Evolutionary conservation across 2,329 filamentous ascomycete genomes (phyloP).

Genomic region (Venturia nashicola): DNA sequence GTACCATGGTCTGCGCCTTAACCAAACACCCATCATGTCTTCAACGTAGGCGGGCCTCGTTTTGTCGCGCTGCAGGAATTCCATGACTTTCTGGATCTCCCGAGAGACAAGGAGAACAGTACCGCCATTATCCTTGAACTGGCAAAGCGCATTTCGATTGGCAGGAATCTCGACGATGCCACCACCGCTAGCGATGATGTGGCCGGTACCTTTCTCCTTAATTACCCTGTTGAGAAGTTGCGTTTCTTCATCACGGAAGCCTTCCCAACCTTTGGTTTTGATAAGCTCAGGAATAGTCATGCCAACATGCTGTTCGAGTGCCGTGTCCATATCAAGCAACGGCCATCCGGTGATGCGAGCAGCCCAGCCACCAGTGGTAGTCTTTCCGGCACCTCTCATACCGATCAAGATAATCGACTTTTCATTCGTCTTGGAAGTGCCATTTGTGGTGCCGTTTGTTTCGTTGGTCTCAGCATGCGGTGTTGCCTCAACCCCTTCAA

Average conservation of each 20-base stretch:
- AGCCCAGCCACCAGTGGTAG: slow-evolving; percentile 81
- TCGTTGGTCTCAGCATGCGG: slow-evolving; percentile 21
- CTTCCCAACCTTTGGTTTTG: slow-evolving; percentile 68
- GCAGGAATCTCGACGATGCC: slow-evolving; percentile 80
- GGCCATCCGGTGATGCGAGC: slow-evolving; percentile 61
- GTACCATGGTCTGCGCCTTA: slow-evolving; percentile 80
- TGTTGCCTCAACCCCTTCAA: slow-evolving; percentile 60
- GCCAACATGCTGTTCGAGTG: slow-evolving; percentile 63
- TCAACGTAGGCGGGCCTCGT: slow-evolving; percentile 85
- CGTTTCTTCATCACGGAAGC: slow-evolving; percentile 71
- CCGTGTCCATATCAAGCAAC: slow-evolving; percentile 76
- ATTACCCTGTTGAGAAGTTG: slow-evolving; percentile 61
- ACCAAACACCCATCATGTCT: slow-evolving; percentile 83
- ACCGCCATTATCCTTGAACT: slow-evolving; percentile 65
- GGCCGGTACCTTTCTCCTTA: slow-evolving; percentile 57
- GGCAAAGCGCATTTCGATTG: slow-evolving; percentile 61
- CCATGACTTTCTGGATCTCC: slow-evolving; percentile 75
- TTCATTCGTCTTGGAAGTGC: slow-evolving; percentile 22
- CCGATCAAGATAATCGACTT: slow-evolving; percentile 87
- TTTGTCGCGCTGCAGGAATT: slow-evolving; percentile 80
- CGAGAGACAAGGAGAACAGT: slow-evolving; percentile 80
- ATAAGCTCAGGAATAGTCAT: slow-evolving; percentile 82
- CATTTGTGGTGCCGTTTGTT: slow-evolving; percentile 23
- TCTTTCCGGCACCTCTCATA: slow-evolving; percentile 96
- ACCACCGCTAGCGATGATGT: slow-evolving; percentile 88